Percentiles rank a stretch among this genome's conserved stretches.
Conservation (phyloP, 2,329 filamentous ascomycete species). For the Hymenoscyphus infarciens region DNA sequence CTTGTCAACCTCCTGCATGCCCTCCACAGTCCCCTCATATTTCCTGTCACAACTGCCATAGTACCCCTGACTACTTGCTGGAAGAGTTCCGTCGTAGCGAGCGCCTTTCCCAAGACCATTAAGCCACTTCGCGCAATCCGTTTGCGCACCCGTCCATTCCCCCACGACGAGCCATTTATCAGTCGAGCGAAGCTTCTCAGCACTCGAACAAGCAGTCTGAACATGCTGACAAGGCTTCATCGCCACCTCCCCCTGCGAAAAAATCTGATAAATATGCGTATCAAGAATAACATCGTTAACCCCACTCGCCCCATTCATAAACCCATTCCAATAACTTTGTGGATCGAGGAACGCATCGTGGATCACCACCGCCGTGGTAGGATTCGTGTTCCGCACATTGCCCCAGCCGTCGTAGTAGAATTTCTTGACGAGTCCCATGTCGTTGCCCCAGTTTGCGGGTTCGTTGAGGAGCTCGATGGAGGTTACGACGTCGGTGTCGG, state of each 20-base stretch:
- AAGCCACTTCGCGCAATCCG: slow-evolving; percentile 43
- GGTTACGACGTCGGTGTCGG: slow-evolving; percentile 41
- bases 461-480: slow-evolving; percentile 44
- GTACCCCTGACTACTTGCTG: slow-evolving; percentile 34
- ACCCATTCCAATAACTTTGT: slow-evolving; percentile 56
- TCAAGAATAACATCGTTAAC: slow-evolving; percentile 41
- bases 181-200: slow-evolving; percentile 33
- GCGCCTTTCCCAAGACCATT: slow-evolving; percentile 59
- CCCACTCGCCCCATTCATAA: slow-evolving; percentile 49
- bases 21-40: slow-evolving; percentile 45
- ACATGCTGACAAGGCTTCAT: slow-evolving; percentile 41
- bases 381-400: slow-evolving; percentile 42
- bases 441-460: slow-evolving; percentile 36
- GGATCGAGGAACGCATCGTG: slow-evolving; percentile 55
- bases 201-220: slow-evolving; percentile 39
- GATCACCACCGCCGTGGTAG: slow-evolving; percentile 50
- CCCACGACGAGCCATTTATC: slow-evolving; percentile 40
- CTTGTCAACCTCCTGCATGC: slow-evolving; percentile 36
- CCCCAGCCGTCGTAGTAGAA: slow-evolving; percentile 52
- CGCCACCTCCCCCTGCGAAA: slow-evolving; percentile 35
- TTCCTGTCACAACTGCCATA: slow-evolving; percentile 39
- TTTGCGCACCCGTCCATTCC: slow-evolving; percentile 43
- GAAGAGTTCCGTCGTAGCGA: slow-evolving; percentile 44
- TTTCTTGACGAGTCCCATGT: slow-evolving; percentile 36
- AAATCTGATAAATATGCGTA: slow-evolving; percentile 44